Evolutionary conservation across 2,329 filamentous ascomycete genomes (phyloP), one percentile per base, ranked within the genome.

Genomic region (Bipolaris sorokiniana): DNA sequence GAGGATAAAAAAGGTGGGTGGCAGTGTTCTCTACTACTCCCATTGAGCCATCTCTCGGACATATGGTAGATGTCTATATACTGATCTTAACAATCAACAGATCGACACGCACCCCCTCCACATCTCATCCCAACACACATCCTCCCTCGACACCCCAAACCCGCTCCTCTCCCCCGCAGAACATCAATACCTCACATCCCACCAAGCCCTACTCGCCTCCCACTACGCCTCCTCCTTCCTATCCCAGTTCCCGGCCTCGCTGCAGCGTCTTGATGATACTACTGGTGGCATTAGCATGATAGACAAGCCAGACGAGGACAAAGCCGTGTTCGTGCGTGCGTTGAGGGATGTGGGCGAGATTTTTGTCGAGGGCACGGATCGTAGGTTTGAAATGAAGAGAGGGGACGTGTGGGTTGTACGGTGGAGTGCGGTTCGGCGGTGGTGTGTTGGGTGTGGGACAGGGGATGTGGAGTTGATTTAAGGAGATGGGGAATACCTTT

Each of bases 221-320:
- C 93, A 98, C 77, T 98, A 96, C 78, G 83, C 90, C 5, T 85
- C 88, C 1, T 94, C 91, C 1, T 99, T 99, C 71, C 83, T 99
- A 15, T 84, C 83, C 0, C 87, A 89, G 11, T 97, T 99, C 68
- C 95, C 95, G 0, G 79, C 85, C 13, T 82, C 86, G 44, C 77
- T 99, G 67, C 90, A 94, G 75, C 88, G 92, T 65, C 80, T 99
- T 51, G 96, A 98, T 77, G 95, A 99, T 79, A 91, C 90, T 13
- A 88, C 90, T 0, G 94, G 92, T 28, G 93, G 93, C 9, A 88
- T 94, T 54, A 92, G 86, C 78, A 99, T 99, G 95, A 86, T 98
- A 28, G 92, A 97, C 71, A 82, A 85, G 2, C 95, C 95, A 0
- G 95, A 98, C 73, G 79, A 87, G 46, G 90, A 95, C 59, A 83